Conservation (phyloP, 352 stramenopile genomes). For the Phytopythium oedochilum region DNA sequence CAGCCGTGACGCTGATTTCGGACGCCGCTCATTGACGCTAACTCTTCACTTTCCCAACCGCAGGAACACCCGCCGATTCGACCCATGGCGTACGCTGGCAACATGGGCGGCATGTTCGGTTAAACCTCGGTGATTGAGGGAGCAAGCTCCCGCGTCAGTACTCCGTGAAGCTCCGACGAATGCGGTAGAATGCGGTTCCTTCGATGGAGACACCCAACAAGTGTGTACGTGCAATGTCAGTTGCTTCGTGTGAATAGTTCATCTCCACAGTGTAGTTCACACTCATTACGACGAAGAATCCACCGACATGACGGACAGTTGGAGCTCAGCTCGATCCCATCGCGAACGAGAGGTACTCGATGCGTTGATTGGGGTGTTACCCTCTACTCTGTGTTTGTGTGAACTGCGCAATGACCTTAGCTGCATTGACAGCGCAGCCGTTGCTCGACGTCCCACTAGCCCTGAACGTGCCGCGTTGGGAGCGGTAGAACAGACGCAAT, state of each 20-base stretch:
- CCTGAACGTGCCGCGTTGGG: background rate
- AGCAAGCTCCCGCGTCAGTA: background rate
- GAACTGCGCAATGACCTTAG: background rate
- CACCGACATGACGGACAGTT: background rate
- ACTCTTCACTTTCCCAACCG: background rate
- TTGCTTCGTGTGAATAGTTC: background rate
- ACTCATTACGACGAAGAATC: background rate
- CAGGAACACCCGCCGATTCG: conserved; percentile 86
- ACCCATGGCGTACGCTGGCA: conserved; percentile 87
- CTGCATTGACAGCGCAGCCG: background rate
- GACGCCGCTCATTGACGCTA: background rate
- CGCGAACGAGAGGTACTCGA: background rate
- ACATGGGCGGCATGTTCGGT: conserved; percentile 89
- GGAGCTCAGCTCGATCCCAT: background rate
- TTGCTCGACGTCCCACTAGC: background rate
- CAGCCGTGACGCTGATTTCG: background rate
- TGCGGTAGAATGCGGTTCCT: background rate
- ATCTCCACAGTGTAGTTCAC: background rate
- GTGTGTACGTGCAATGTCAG: background rate
- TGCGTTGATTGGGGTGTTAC: background rate
- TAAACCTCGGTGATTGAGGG: conserved; percentile 17
- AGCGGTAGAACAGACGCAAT: conserved; percentile 26
- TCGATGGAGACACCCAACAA: background rate
- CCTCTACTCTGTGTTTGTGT: background rate
- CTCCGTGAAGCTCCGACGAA: background rate